Conservation (phyloP, 345 rosid genomes). For the Erodium maritimum region DNA sequence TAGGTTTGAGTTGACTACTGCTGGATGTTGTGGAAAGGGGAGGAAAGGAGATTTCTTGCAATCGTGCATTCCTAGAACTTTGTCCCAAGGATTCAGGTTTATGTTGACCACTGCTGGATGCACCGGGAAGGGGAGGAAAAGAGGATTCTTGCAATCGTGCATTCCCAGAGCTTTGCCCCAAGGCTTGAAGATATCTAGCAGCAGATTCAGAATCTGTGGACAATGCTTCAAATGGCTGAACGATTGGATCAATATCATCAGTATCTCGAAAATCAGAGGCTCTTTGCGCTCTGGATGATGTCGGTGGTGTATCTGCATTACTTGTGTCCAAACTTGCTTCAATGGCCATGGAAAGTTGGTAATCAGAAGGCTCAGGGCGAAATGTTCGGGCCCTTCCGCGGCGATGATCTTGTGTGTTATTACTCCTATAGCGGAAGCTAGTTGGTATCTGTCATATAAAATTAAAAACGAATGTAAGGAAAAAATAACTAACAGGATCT, state of each 20-base stretch:
- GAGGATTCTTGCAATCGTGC: slow-evolving; percentile 60
- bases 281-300: slow-evolving; percentile 31
- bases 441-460: slow-evolving; percentile 59
- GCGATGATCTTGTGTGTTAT: slow-evolving; percentile 43
- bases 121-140: slow-evolving; percentile 72
- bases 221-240: slow-evolving; percentile 50
- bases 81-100: slow-evolving; percentile 51
- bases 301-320: slow-evolving; percentile 26
- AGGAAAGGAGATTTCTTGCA: slow-evolving; percentile 79
- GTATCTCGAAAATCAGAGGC: slow-evolving; percentile 29
- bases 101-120: slow-evolving; percentile 30
- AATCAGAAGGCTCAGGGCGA: slow-evolving; percentile 55
- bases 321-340: slow-evolving; percentile 45
- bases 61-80: slow-evolving; percentile 36
- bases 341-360: slow-evolving; percentile 45
- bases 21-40: slow-evolving; percentile 44
- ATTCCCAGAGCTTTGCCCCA: slow-evolving; percentile 48
- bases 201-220: slow-evolving; percentile 39
- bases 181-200: slow-evolving; percentile 74
- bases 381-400: slow-evolving; percentile 67
- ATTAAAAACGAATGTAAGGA: background rate
- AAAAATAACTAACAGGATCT: background rate
- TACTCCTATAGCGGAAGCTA: slow-evolving; percentile 61
- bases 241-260: slow-evolving; percentile 39
- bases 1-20: slow-evolving; percentile 34